Base-by-base conservation (phyloP, 2,329 filamentous ascomycete genomes). In the Aspergillus pseudoterreus region DNA sequence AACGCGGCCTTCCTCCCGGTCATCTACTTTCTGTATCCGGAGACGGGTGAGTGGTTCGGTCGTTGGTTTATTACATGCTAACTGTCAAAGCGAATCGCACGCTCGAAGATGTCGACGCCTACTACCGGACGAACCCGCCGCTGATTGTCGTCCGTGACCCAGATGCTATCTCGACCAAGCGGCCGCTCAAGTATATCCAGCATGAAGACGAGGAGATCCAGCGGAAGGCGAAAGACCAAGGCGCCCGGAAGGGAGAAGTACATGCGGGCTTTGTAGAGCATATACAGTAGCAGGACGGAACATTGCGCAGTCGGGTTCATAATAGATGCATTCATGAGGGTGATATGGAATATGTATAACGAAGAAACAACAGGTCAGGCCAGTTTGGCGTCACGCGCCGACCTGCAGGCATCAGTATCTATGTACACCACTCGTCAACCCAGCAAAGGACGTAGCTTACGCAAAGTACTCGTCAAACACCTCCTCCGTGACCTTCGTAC, bases 401-500 rank as follows among this genome's bases (percentile, higher is more conserved):
- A 43, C 27, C 47, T 49, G 36, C 39, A 11, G 33, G 2, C 36
- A 48, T 49, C 39, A 49, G 47, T 27, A 14, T 43, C 36, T 43
- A 36, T 43, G 43, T 43, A 43, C 46, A 49, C 14, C 12, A 10
- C 32, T 9, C 15, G 17, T 21, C 2, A 19, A n/a, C 27, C 14
- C n/a, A 17, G 39, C 45, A 51, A 30, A 41, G 33, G 24, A 45
- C 35, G 38, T 8, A 42, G 50, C 50, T 54, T 59, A 59, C 55
- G 50, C 55, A 44, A 59, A 61, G 35, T 57, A 55, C 52, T 58
- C 57, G 17, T 57, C 52, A 45, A 60, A 61, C 42, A 71, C 70
- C 41, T 82, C 78, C 45, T 69, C 67, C 0, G 82, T 77, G 50
- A 82, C 78, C 60, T 75, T 69, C 45, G 81, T 75, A 62, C 82